Evolutionary conservation across 2,329 filamentous ascomycete species (phyloP).

Genomic region (Orbilia quercus): DNA sequence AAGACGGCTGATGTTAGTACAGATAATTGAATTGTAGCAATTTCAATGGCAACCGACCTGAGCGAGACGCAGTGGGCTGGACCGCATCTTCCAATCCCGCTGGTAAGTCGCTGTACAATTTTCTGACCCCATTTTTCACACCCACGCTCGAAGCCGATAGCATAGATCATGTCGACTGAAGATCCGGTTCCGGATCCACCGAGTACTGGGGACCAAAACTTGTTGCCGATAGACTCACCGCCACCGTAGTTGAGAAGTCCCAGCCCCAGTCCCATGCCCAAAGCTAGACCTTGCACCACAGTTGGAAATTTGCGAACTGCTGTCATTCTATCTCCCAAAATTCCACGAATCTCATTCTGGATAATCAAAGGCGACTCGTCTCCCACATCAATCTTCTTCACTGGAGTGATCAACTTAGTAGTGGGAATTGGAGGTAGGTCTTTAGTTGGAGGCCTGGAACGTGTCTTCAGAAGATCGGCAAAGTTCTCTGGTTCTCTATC

Average conservation of each 20-base stretch:
- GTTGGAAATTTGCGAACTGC: constrained; percentile 53
- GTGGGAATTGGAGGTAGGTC: constrained; percentile 45
- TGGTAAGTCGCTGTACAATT: constrained; percentile 42
- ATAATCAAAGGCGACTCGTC: constrained; percentile 43
- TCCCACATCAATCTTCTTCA: constrained; percentile 53
- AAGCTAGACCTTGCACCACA: constrained; percentile 48
- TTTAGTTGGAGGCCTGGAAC: constrained; percentile 40
- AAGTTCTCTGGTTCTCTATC: constrained; percentile 43
- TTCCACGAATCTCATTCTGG: constrained; percentile 53
- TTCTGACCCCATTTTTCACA: constrained; percentile 54
- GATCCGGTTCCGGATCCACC: constrained; percentile 36
- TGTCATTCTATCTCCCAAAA: constrained; percentile 54
- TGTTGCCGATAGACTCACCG: constrained; percentile 45
- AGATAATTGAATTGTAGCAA: background rate
- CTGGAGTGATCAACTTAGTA: constrained; percentile 42
- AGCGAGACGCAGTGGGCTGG: constrained; percentile 51
- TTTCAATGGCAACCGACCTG: constrained; percentile 18
- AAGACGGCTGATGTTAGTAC: constrained; percentile 2
- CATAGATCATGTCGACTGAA: constrained; percentile 51
- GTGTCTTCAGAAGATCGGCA: constrained; percentile 41
- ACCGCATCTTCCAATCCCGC: constrained; percentile 46
- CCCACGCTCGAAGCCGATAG: constrained; percentile 50
- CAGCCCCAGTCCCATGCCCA: constrained; percentile 49
- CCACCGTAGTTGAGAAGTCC: constrained; percentile 52
- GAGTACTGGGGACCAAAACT: constrained; percentile 52